Evolutionary conservation across 371 early-diverging fungal species (phyloP).

Genomic region (Amoeboaphelidium occidentale): DNA sequence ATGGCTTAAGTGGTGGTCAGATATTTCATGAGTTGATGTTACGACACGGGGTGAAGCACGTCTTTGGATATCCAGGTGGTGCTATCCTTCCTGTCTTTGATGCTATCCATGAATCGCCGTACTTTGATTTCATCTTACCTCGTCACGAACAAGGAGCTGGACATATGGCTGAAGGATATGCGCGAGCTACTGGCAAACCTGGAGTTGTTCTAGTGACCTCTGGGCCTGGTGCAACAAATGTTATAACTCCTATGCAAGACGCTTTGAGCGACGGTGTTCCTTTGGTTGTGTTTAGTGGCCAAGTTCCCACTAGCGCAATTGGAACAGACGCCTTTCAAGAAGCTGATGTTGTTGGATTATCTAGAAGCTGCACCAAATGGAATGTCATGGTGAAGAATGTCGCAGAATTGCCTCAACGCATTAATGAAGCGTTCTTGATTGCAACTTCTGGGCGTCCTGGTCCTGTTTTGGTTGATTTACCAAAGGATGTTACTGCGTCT

Average conservation of each 20-base stretch:
- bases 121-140: slow-evolving; percentile 82
- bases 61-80: slow-evolving; percentile 93
- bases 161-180: slow-evolving; percentile 95
- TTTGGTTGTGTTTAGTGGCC: slow-evolving; percentile 79
- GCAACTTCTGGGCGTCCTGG: slow-evolving; percentile 89
- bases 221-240: slow-evolving; percentile 95
- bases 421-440: slow-evolving; percentile 88
- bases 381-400: slow-evolving; percentile 93
- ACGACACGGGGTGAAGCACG: slow-evolving; percentile 61
- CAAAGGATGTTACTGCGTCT: slow-evolving; percentile 86
- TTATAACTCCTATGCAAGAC: slow-evolving; percentile 90
- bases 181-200: slow-evolving; percentile 77
- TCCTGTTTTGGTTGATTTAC: slow-evolving; percentile 87
- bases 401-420: slow-evolving; percentile 75
- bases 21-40: slow-evolving; percentile 97
- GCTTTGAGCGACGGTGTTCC: slow-evolving; percentile 83
- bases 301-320: slow-evolving; percentile 71
- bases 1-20: slow-evolving; percentile 90
- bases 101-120: slow-evolving; percentile 79
- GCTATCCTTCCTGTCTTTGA: slow-evolving; percentile 91
- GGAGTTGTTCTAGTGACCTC: slow-evolving; percentile 87
- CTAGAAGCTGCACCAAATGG: slow-evolving; percentile 87
- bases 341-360: slow-evolving; percentile 84
- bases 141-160: slow-evolving; percentile 95
- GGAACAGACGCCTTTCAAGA: slow-evolving; percentile 95